These are phyloP conservation scores for Aspergillus spinulosporus DNA, from an alignment of 2,329 filamentous ascomycete species.

Conservation along the genomic window DNA sequence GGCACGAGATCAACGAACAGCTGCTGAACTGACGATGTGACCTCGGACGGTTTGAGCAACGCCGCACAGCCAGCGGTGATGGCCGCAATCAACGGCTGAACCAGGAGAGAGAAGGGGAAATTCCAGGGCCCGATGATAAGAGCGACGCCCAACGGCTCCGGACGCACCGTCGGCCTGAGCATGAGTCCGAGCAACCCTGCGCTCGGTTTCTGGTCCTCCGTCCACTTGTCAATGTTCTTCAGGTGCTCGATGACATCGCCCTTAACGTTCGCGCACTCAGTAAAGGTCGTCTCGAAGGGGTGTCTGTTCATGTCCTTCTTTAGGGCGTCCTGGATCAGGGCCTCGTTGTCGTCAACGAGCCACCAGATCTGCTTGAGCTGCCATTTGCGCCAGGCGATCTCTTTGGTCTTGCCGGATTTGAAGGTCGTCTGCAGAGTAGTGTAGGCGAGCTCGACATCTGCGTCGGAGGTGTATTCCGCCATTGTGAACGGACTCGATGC, in stretches of 20 bases:
- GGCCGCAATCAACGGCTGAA: slow-evolving; percentile 46
- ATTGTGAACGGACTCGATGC: not conserved
- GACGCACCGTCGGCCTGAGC: slow-evolving; percentile 36
- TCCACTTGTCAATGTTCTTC: slow-evolving; percentile 44
- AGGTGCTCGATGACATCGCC: slow-evolving; percentile 41
- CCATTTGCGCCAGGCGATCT: slow-evolving; percentile 43
- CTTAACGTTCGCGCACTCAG: slow-evolving; percentile 37
- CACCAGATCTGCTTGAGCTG: slow-evolving; percentile 47
- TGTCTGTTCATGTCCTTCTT: slow-evolving; percentile 39
- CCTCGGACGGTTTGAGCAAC: slow-evolving; percentile 48
- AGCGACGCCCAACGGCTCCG: slow-evolving; percentile 48
- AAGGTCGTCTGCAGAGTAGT: slow-evolving; percentile 26
- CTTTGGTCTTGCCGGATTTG: slow-evolving; percentile 36
- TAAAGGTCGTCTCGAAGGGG: slow-evolving; percentile 33
- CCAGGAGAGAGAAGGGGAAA: slow-evolving; percentile 42
- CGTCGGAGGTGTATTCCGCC: slow-evolving; percentile 9
- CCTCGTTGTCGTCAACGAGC: slow-evolving; percentile 45
- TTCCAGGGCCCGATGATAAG: slow-evolving; percentile 53
- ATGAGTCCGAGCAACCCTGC: slow-evolving; percentile 32
- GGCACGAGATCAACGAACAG: slow-evolving; percentile 44
- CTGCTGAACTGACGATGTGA: slow-evolving; percentile 36
- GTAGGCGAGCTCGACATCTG: slow-evolving; percentile 8
- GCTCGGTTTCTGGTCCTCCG: slow-evolving; percentile 35
- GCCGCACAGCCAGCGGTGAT: slow-evolving; percentile 47
- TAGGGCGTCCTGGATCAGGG: slow-evolving; percentile 35